phyloP scores from a whole-genome alignment of 2,329 filamentous ascomycete genomes.

The Exophiala oligosperma region DNA sequence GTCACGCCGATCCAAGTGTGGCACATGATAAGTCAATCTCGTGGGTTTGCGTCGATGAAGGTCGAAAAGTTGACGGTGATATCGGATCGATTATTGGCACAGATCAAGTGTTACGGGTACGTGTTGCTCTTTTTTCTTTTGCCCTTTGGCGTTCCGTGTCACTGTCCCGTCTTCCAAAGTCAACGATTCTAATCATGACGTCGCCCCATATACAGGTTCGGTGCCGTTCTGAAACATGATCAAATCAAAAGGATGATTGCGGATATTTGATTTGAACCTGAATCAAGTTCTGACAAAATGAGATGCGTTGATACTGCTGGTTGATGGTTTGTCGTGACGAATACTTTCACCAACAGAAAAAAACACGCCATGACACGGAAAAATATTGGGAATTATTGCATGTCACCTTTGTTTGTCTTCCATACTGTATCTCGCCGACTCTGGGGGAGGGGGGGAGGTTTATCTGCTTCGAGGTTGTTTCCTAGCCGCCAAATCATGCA shows the following conservation, averaged over 20 bases:
- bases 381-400: too few species aligned
- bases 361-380: too few species aligned
- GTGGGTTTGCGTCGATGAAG: constrained; percentile 28
- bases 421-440: too few species aligned
- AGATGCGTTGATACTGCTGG: too few species aligned
- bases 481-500: constrained; percentile 5
- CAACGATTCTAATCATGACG: background rate
- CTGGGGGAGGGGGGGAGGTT: too few species aligned
- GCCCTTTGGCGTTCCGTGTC: too few species aligned
- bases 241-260: constrained; percentile 4
- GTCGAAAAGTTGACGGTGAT: constrained; percentile 27
- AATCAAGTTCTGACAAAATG: too few species aligned
- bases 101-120: constrained; percentile 37
- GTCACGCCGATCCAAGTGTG: constrained; percentile 41
- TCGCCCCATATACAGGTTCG: background rate
- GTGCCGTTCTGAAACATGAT: constrained; percentile 10
- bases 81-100: constrained; percentile 29
- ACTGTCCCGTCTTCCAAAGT: background rate
- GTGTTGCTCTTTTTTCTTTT: constrained; percentile 2
- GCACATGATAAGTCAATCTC: constrained; percentile 33
- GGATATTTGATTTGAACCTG: background rate
- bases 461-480: constrained; percentile 1
- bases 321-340: too few species aligned
- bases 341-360: too few species aligned
- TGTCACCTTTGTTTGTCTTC: too few species aligned